phyloP scores from a whole-genome alignment of 495 filamentous ascomycete species.

The Penicillium longicatenatum region DNA sequence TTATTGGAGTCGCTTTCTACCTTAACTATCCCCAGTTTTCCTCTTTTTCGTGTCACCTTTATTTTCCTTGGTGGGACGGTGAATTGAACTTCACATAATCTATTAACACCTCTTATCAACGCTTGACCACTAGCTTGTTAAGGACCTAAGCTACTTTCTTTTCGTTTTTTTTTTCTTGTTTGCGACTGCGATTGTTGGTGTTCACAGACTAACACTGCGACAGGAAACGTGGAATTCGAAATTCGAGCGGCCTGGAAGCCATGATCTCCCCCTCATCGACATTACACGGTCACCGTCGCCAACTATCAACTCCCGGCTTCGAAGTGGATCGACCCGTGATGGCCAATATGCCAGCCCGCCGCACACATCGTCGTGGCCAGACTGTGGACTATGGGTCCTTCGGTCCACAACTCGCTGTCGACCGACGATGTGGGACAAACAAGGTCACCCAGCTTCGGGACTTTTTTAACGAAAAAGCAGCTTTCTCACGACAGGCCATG shows the following conservation, averaged over 20 bases:
- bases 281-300: conserved; percentile 62
- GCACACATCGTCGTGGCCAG: conserved; percentile 71
- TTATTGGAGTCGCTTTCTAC: conserved; percentile 33
- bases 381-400: conserved; percentile 69
- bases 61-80: not conserved
- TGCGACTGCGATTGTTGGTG: conserved; percentile 26
- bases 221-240: conserved; percentile 23
- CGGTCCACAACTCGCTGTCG: conserved; percentile 42
- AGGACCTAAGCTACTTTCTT: conserved; percentile 26
- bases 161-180: conserved; percentile 25
- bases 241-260: conserved; percentile 29
- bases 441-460: conserved; percentile 34
- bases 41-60: conserved; percentile 13
- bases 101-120: not conserved
- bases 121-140: conserved; percentile 12
- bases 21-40: conserved; percentile 18
- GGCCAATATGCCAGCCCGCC: conserved; percentile 19
- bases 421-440: conserved; percentile 25
- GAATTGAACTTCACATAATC: conserved; percentile 4
- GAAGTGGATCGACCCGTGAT: conserved; percentile 50
- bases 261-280: conserved; percentile 31
- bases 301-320: conserved; percentile 83
- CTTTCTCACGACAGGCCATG: conserved; percentile 16
- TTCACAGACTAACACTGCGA: conserved; percentile 45
- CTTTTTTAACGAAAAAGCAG: conserved; percentile 39